These are phyloP conservation scores for Aspergillus nidulans DNA, from an alignment of 495 filamentous ascomycete species.

Conservation along the genomic window DNA sequence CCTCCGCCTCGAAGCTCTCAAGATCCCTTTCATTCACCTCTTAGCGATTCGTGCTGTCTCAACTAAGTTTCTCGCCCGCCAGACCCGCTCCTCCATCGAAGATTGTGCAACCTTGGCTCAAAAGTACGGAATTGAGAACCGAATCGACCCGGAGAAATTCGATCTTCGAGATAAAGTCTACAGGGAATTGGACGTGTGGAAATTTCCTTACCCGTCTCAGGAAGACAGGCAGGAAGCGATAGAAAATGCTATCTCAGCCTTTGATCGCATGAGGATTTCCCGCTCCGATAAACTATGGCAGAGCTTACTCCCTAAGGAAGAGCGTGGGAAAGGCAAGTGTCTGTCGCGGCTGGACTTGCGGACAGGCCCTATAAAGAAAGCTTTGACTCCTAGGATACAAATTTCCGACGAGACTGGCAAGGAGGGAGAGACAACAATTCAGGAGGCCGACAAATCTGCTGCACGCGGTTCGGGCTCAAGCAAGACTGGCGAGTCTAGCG, in stretches of 20 bases:
- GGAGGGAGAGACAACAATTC: constrained; percentile 37
- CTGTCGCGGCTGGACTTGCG: constrained; percentile 68
- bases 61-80: constrained; percentile 51
- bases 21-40: constrained; percentile 64
- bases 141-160: constrained; percentile 60
- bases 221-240: constrained; percentile 75
- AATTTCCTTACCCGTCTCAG: constrained; percentile 61
- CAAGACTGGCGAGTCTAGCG: constrained; percentile 50
- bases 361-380: constrained; percentile 51
- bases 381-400: constrained; percentile 52
- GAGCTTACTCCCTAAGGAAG: constrained; percentile 63
- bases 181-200: constrained; percentile 80
- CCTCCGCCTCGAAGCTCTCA: constrained; percentile 50
- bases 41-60: constrained; percentile 60
- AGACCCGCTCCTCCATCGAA: constrained; percentile 51
- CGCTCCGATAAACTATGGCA: constrained; percentile 76
- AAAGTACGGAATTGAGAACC: constrained; percentile 54
- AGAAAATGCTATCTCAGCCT: constrained; percentile 76
- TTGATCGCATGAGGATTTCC: constrained; percentile 72
- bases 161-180: constrained; percentile 64
- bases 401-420: constrained; percentile 47
- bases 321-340: constrained; percentile 74
- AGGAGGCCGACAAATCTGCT: constrained; percentile 53
- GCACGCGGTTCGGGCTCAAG: constrained; percentile 25
- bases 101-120: constrained; percentile 53